A percentile compares a stretch with the other conserved stretches of the same genome.
phyloP scores from a whole-genome alignment of 768 basidiomycete genomes.

The Russula emetica region DNA sequence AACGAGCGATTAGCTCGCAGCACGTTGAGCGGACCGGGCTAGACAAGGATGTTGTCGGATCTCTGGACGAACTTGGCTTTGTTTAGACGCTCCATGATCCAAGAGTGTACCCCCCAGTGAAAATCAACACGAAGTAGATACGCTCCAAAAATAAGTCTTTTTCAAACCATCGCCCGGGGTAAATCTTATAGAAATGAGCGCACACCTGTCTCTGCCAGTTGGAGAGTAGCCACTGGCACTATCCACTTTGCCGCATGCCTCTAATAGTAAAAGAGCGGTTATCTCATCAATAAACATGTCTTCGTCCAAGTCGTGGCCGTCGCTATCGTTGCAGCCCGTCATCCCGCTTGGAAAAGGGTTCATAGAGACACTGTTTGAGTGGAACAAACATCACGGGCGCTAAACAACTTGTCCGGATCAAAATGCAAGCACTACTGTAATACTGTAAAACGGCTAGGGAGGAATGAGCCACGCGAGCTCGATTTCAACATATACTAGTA shows the following conservation, averaged over 20 bases:
- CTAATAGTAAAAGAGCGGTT: slow-evolving; percentile 39
- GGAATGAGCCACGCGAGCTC: no score
- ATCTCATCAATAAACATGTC: no score
- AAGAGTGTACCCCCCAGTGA: slow-evolving; percentile 40
- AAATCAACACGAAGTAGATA: slow-evolving; percentile 55
- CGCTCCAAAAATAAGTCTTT: slow-evolving; percentile 28
- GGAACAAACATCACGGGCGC: no score
- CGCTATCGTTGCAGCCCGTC: no score
- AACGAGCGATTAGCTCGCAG: slow-evolving; percentile 33
- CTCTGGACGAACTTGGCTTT: slow-evolving; percentile 38
- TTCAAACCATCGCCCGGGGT: slow-evolving; percentile 33
- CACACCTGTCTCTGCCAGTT: slow-evolving; percentile 17
- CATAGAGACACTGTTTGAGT: no score
- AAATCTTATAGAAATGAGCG: slow-evolving; percentile 27
- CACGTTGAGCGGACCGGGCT: slow-evolving; percentile 40
- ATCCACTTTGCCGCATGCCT: slow-evolving; percentile 44
- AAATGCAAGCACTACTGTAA: no score
- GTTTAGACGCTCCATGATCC: slow-evolving; percentile 41
- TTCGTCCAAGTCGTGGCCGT: neutral
- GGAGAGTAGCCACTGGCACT: slow-evolving; percentile 30
- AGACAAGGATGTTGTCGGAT: slow-evolving; percentile 46
- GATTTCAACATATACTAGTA: no score
- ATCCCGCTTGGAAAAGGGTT: slow-evolving; percentile 30
- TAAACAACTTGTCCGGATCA: no score
- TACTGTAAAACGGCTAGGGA: no score